Evolutionary conservation across 2,329 filamentous ascomycete genomes (phyloP).

Genomic region (Huntiella moniliformis): DNA sequence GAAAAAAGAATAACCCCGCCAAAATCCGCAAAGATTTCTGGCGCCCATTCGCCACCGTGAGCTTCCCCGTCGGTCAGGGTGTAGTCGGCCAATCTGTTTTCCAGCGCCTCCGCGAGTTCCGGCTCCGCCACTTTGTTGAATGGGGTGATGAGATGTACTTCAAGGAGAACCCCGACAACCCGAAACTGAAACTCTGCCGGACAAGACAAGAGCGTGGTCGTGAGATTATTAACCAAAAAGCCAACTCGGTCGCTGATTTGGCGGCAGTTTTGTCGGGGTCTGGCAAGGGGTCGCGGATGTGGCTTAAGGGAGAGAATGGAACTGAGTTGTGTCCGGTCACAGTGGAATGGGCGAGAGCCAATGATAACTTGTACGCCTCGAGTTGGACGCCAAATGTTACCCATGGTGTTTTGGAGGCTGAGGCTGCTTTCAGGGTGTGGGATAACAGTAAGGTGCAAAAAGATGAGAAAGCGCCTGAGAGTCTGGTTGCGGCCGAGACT

Average conservation of each 20-base stretch:
- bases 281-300: conserved; percentile 33
- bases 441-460: conserved; percentile 10
- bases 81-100: conserved; percentile 38
- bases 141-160: conserved; percentile 34
- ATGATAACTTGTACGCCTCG: conserved; percentile 28
- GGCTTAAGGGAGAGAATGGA: conserved; percentile 13
- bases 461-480: conserved; percentile 10
- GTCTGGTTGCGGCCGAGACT: conserved; percentile 9
- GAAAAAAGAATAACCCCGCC: conserved; percentile 45
- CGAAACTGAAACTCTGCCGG: conserved; percentile 20
- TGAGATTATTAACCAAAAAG: conserved; percentile 39
- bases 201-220: conserved; percentile 27
- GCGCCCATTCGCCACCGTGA: conserved; percentile 39
- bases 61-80: conserved; percentile 34
- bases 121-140: conserved; percentile 40
- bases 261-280: conserved; percentile 35
- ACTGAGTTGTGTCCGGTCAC: conserved; percentile 22
- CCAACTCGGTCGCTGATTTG: conserved; percentile 44
- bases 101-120: conserved; percentile 46
- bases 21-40: conserved; percentile 51
- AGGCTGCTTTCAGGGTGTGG: neutral
- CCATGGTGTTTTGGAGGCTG: conserved; percentile 24
- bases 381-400: conserved; percentile 34
- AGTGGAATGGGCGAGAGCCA: conserved; percentile 32
- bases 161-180: conserved; percentile 19